A percentile compares a stretch with the other conserved stretches of the same genome.
Conservation (phyloP, 208 protist species). For the Trypanosoma theileri region DNA sequence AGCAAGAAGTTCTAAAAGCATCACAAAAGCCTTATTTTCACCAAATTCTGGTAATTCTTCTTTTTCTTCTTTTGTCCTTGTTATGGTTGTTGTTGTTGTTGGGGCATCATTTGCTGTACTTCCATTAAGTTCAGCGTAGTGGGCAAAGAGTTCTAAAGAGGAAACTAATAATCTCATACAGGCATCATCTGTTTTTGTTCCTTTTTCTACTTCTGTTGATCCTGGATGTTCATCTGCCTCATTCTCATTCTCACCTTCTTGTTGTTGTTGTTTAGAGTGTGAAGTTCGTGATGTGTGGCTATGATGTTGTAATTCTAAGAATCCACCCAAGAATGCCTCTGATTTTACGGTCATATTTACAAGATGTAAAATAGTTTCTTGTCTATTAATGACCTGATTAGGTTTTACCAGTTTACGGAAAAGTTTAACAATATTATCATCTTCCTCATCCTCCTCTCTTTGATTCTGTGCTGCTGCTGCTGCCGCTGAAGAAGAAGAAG, state of each 20-base stretch:
- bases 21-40: slow-evolving; percentile 76
- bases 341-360: slow-evolving; percentile 84
- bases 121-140: slow-evolving; percentile 75
- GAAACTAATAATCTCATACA: slow-evolving; percentile 81
- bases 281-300: not conserved
- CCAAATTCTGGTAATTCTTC: slow-evolving; percentile 24
- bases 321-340: slow-evolving; percentile 76
- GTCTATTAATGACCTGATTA: slow-evolving; percentile 88
- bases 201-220: slow-evolving; percentile 34
- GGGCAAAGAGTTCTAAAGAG: slow-evolving; percentile 74
- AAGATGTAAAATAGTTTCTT: slow-evolving; percentile 76
- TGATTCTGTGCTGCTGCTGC: slow-evolving; percentile 1
- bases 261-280: slow-evolving; percentile 18
- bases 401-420: slow-evolving; percentile 85
- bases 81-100: not conserved
- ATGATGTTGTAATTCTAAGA: slow-evolving; percentile 80
- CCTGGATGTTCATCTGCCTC: slow-evolving; percentile 27
- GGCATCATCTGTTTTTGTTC: slow-evolving; percentile 43
- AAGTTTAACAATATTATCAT: slow-evolving; percentile 43
- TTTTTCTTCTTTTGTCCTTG: slow-evolving; percentile 10
- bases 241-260: slow-evolving; percentile 25
- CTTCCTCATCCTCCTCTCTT: slow-evolving; percentile 23
- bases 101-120: slow-evolving; percentile 38
- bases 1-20: slow-evolving; percentile 83
- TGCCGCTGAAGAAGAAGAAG: slow-evolving; percentile 5